Evolutionary conservation across 2,329 filamentous ascomycete genomes (phyloP), one percentile per base, ranked within the genome.

Genomic region (Bipolaris cookei): DNA sequence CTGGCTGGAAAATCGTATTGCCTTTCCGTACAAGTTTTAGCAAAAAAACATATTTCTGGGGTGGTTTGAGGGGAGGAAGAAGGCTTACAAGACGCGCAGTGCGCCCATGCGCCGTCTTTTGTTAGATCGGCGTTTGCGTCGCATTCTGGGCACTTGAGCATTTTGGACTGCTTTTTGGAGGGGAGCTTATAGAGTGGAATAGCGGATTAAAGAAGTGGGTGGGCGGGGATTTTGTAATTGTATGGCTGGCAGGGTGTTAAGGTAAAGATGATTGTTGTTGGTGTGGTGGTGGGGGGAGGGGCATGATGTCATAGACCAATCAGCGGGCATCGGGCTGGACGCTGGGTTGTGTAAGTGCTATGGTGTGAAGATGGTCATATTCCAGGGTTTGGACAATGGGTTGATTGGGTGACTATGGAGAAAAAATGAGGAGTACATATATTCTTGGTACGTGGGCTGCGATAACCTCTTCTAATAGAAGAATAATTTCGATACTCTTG

Each of bases 71-170:
- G 23, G 5, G 23, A 6, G 6, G 23, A 21, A 4, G 21, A 21
- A 21, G 21, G 21, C 67, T 18, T 62, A 72, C 69, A 72, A 7
- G 66, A 69, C 45, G 69, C 68, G 47, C 69, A 72, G 45, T 72
- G 69, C 23, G 69, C 69, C 52, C 66, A 72, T 34, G 59, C 60
- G 11, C 69, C 68, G 39, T 72, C 69, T 53, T 70, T 70, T 2
- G 69, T 72, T 49, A 70, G 34, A 53, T 72, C 69, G 42, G 69
- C 69, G 8, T 59, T 54, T 8, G 69, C 68, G 13, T 64, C 68
- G 46, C 69, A 72, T 61, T 70, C 68, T 32, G 69, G 69, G 54
- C 69, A 72, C n/a, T 58, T 28, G 18, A 67, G 58, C 69, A 70
- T 70, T 38, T 55, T 53, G 46, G 14, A 23, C 21, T 21, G 34